Evolutionary conservation across 176 grass and related monocot genomes (phyloP).

Genomic region (Musa beccarii): DNA sequence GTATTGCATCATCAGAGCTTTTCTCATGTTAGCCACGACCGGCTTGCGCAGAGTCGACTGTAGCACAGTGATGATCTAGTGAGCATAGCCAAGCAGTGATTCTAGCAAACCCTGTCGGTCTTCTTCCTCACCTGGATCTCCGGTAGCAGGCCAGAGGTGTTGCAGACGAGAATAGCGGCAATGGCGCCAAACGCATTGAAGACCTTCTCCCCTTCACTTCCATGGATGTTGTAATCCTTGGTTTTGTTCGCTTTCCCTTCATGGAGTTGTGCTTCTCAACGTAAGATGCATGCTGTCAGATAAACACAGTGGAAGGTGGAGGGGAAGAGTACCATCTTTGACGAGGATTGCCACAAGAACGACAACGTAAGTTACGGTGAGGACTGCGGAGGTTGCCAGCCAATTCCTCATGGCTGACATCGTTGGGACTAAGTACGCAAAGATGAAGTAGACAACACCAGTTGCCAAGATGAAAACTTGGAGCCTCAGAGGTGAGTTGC

Average conservation of each 20-base stretch:
- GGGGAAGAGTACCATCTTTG: constrained; percentile 39
- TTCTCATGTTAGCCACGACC: constrained; percentile 43
- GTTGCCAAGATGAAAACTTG: constrained; percentile 46
- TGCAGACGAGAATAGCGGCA: constrained; percentile 77
- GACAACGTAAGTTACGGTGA: constrained; percentile 43
- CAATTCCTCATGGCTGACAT: constrained; percentile 84
- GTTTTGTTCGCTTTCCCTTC: constrained; percentile 35
- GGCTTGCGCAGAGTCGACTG: constrained; percentile 72
- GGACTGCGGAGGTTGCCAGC: constrained; percentile 56
- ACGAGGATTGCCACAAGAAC: constrained; percentile 43
- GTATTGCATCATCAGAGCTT: constrained; percentile 57
- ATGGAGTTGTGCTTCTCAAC: background rate
- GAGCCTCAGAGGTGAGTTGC: constrained; percentile 40
- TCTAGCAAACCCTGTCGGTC: background rate
- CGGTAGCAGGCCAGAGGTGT: constrained; percentile 72
- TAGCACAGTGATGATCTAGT: too few relatives aligned
- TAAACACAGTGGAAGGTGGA: background rate
- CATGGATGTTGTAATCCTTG: constrained; percentile 42
- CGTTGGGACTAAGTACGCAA: constrained; percentile 77
- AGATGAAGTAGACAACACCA: constrained; percentile 49
- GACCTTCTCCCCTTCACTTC: constrained; percentile 38
- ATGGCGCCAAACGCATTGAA: constrained; percentile 67
- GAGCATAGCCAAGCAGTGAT: background rate
- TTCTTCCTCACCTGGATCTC: constrained; percentile 52
- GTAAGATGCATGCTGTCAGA: background rate